Base-by-base conservation (phyloP, 148 eudicot species). In the Vaccinium corymbosum region DNA sequence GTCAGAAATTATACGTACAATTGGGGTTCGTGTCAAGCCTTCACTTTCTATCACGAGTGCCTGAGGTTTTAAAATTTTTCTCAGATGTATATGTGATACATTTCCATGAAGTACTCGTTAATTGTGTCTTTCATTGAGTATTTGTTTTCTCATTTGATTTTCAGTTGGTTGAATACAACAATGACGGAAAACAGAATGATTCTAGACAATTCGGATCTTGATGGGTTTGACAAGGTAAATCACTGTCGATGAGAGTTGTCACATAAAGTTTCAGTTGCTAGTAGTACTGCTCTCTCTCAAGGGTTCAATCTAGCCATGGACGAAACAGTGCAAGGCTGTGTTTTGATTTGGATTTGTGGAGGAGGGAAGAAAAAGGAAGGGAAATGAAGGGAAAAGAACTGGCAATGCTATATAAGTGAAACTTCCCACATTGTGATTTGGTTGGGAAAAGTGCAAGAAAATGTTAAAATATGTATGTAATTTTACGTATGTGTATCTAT, bases 141-240 rank as follows among this genome's bases (percentile, higher is more conserved):
- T 0, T 50, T 84, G 80, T 84, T 51, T 38, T 10, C 29, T 50
- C 64, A 59, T 71, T 50, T 49, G 15, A 3, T 77, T 80, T 87
- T 80, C 97, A 96, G 99, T 90, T 96, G 99, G 99, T 85, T 96
- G 75, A 96, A 96, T 86, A 93, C 99, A 79, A 89, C 98, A 82
- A 89, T 96, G 98, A 89, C 85, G 80, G 95, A 92, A 62, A 96
- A 96, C 86, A 89, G 91, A 76, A 87, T 87, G 50, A 57, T 89
- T 71, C 83, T 96, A 52, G 87, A 87, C 71, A 84, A 87, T 74
- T 89, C 89, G 51, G 97, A 94, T 62, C 89, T 96, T 87, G 98
- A 94, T 88, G 94, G 93, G 50, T 96, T 93, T 76, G 94, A 94
- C 86, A 93, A 93, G 93, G 98, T 94, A 91, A 80, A 29, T 66